phyloP scores from a whole-genome alignment of 2,329 filamentous ascomycete genomes.

The Ophiostoma quercus region DNA sequence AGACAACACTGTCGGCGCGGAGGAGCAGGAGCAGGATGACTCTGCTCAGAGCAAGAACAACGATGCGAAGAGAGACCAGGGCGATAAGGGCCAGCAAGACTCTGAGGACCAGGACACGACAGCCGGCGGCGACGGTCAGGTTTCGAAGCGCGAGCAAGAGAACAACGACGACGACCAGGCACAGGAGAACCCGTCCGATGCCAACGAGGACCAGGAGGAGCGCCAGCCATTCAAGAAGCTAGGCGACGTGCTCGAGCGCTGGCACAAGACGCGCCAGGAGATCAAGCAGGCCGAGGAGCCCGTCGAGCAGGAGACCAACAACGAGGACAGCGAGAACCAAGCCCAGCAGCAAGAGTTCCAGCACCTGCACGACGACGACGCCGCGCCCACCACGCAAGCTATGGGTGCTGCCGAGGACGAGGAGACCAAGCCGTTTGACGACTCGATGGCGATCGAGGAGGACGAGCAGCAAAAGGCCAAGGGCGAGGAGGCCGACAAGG shows the following conservation, averaged over 20 bases:
- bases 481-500: conserved; percentile 29
- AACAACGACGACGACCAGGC: conserved; percentile 43
- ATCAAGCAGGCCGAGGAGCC: conserved; percentile 55
- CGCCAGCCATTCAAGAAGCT: conserved; percentile 86
- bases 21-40: conserved; percentile 24
- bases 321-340: conserved; percentile 50
- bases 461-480: conserved; percentile 15
- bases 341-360: conserved; percentile 82
- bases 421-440: conserved; percentile 68
- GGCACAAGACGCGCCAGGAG: conserved; percentile 82
- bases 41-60: conserved; percentile 39
- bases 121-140: conserved; percentile 57
- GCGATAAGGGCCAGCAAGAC: conserved; percentile 59
- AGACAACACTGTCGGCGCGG: conserved; percentile 44
- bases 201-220: conserved; percentile 34
- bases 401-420: conserved; percentile 84
- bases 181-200: conserved; percentile 34
- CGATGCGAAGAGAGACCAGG: conserved; percentile 59
- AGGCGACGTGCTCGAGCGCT: conserved; percentile 85
- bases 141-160: conserved; percentile 42
- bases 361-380: conserved; percentile 80
- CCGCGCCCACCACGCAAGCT: conserved; percentile 80
- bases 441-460: conserved; percentile 82
- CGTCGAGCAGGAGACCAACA: conserved; percentile 11
- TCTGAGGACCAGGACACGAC: conserved; percentile 53